Evolutionary conservation across 768 basidiomycete species (phyloP).

Genomic region (Kwoniella mangroviensis): DNA sequence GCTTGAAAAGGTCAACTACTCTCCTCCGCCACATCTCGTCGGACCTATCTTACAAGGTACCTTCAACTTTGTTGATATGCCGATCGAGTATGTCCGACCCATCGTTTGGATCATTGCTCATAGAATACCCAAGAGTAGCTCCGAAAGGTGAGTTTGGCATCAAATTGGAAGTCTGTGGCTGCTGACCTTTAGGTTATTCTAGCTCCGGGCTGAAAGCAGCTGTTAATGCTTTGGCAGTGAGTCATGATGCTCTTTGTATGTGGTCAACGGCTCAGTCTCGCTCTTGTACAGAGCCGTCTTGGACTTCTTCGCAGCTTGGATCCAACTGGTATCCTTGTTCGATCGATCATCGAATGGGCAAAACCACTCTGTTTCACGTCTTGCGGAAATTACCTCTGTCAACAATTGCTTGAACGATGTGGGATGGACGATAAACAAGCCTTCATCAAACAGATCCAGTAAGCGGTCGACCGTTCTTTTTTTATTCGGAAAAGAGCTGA

Average conservation of each 20-base stretch:
- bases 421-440: slow-evolving; percentile 36
- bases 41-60: slow-evolving; percentile 30
- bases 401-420: slow-evolving; percentile 51
- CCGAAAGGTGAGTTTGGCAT: slow-evolving; percentile 33
- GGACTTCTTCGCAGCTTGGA: slow-evolving; percentile 19
- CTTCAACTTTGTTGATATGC: slow-evolving; percentile 39
- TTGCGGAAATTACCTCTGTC: slow-evolving; percentile 56
- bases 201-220: slow-evolving; percentile 44
- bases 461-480: slow-evolving; percentile 5
- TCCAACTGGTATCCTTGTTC: slow-evolving; percentile 22
- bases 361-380: slow-evolving; percentile 42
- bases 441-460: slow-evolving; percentile 50
- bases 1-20: slow-evolving; percentile 10
- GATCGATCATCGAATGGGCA: slow-evolving; percentile 44
- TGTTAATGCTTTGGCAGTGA: slow-evolving; percentile 45
- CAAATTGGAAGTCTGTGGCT: no score
- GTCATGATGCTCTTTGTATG: not conserved
- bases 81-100: slow-evolving; percentile 28
- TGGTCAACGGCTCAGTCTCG: not conserved
- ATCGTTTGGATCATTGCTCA: slow-evolving; percentile 48
- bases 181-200: not conserved
- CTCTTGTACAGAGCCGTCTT: slow-evolving; percentile 26
- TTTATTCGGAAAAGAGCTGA: not conserved
- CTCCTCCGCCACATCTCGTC: slow-evolving; percentile 23
- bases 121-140: slow-evolving; percentile 30